Evolutionary conservation across 129 eudicot genomes (phyloP).

Genomic region (Mikania micrantha): DNA sequence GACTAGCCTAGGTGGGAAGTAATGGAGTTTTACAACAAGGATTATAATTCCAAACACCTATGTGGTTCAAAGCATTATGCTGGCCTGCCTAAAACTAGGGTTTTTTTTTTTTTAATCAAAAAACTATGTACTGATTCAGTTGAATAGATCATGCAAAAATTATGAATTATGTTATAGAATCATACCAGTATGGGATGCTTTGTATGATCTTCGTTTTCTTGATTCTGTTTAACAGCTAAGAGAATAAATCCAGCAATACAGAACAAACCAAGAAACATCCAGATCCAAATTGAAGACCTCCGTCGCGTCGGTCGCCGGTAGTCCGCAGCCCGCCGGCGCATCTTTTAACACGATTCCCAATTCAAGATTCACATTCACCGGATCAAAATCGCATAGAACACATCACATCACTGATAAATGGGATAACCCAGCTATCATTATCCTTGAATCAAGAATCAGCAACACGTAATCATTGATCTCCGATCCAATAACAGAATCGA

Average conservation of each 20-base stretch:
- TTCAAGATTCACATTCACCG: constrained; percentile 20
- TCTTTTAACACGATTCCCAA: constrained; percentile 24
- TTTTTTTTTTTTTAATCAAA: neutral
- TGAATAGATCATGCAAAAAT: too few relatives aligned
- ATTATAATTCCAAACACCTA: too few relatives aligned
- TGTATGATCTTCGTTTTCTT: constrained; percentile 47
- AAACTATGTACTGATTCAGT: too few relatives aligned
- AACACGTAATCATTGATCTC: neutral
- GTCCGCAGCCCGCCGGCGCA: constrained; percentile 96
- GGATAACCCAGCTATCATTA: constrained; percentile 8
- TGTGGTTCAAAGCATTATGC: neutral
- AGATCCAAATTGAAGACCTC: constrained; percentile 71
- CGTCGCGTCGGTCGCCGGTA: constrained; percentile 87
- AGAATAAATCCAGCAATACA: constrained; percentile 47
- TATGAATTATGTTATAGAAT: neutral
- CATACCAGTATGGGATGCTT: constrained; percentile 54
- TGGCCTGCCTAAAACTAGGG: constrained; percentile 15
- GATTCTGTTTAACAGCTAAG: constrained; percentile 55
- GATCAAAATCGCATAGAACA: constrained; percentile 5
- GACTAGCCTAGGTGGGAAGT: too few relatives aligned
- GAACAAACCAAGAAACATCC: constrained; percentile 50
- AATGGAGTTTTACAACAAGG: too few relatives aligned
- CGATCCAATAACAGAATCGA: neutral
- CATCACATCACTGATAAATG: constrained; percentile 19
- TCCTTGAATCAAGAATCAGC: constrained; percentile 1